These are phyloP conservation scores for Amauroascus verrucosus DNA, from an alignment of 2,329 filamentous ascomycete species.

Conservation along the genomic window DNA sequence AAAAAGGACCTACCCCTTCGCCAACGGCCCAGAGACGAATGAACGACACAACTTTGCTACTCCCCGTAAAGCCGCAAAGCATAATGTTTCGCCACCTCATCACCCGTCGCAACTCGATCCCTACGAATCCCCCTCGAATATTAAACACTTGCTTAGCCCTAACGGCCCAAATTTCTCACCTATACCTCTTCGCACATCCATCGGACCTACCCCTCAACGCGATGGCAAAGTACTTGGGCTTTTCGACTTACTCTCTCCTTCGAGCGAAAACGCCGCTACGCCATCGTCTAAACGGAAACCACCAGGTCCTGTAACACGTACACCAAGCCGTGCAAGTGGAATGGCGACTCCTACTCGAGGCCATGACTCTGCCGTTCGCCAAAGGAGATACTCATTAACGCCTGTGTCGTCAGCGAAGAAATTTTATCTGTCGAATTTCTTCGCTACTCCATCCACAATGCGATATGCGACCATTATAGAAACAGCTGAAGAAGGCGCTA, in stretches of 20 bases:
- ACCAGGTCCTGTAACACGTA: constrained; percentile 21
- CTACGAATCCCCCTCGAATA: constrained; percentile 35
- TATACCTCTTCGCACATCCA: constrained; percentile 31
- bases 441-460: constrained; percentile 37
- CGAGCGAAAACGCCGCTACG: constrained; percentile 26
- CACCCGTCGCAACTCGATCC: constrained; percentile 36
- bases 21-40: constrained; percentile 14
- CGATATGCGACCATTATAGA: constrained; percentile 34
- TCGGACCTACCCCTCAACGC: constrained; percentile 41
- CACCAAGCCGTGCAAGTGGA: constrained; percentile 25
- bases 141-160: constrained; percentile 22
- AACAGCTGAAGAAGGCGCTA: constrained; percentile 17
- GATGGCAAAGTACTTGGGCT: constrained; percentile 40
- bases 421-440: constrained; percentile 37
- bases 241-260: constrained; percentile 39
- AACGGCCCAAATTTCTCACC: constrained; percentile 21
- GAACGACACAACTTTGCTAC: constrained; percentile 20
- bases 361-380: neutral
- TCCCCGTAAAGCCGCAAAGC: constrained; percentile 28
- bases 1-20: constrained; percentile 18
- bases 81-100: constrained; percentile 18
- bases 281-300: constrained; percentile 15
- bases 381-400: constrained; percentile 23
- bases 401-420: constrained; percentile 37
- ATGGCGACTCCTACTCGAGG: constrained; percentile 2